Base-by-base conservation (phyloP, 169 alveolate species). In the Plasmodium billcollinsi region DNA sequence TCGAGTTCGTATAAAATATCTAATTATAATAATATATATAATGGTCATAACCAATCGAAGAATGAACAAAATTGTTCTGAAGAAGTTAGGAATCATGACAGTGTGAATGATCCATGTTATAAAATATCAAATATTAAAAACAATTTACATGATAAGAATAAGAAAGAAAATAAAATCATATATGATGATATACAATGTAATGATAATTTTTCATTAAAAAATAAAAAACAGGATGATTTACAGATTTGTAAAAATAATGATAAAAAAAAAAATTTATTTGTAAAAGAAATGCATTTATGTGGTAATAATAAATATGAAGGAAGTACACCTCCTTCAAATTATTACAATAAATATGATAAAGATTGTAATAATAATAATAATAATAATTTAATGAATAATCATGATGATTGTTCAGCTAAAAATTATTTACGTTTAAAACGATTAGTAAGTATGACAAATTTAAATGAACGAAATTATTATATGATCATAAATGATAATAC, bases 381-480 rank as follows among this genome's bases (percentile, higher is more conserved):
- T 52, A 74, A 52, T 29, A 61, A 33, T 18, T 18, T 39, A 1
- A 39, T 39, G 11, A 39, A 2, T 39, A 39, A 5, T 26, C 39
- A 26, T 3, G 47, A 39, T 39, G 47, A 39, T 7, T 39, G 47
- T 39, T 39, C 9, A 39, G 8, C 11, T 39, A 39, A 39, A 7
- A 39, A 39, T 39, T 5, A 39, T 39, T 39, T 26, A 20, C 20
- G 54, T 9, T 11, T 65, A 24, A 78, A 66, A 21, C 24, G 71
- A 26, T 78, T 76, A 70, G 45, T 43, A 18, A 78, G 73, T 58
- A 18, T 78, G 69, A 59, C 39, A 2, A 39, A 66, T 49, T 45
- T 21, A 21, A 21, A 47, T 76, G 50, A 63, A 58, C 62, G 18
- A n/a, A 78, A 20, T 18, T 4, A n/a, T 3, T 52, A 20, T 8